phyloP scores from a whole-genome alignment of 176 grass and related monocot genomes.

The Triticum turgidum region DNA sequence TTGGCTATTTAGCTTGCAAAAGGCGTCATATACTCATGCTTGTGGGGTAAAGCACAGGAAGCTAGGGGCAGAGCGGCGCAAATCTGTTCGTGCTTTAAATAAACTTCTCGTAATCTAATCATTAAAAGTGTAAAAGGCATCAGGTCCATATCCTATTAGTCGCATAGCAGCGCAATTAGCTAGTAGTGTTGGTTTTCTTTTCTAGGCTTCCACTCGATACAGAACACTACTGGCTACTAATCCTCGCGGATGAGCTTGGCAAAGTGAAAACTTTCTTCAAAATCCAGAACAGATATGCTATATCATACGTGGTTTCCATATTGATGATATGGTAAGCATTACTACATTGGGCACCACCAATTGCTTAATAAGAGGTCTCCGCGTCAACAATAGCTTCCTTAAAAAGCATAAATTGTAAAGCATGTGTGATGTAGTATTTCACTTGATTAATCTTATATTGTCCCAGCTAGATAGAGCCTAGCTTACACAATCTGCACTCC shows the following conservation, averaged over 20 bases:
- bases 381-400: background rate
- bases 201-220: background rate
- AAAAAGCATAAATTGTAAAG: background rate
- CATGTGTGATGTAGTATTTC: background rate
- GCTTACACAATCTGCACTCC: background rate
- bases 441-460: background rate
- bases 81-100: constrained; percentile 32
- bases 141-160: background rate
- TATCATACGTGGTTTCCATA: constrained; percentile 5
- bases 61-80: constrained; percentile 19
- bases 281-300: constrained; percentile 8
- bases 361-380: background rate
- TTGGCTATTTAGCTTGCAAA: background rate
- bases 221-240: background rate
- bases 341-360: background rate
- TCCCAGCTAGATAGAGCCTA: background rate
- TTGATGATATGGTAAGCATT: background rate
- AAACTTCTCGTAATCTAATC: constrained; percentile 38
- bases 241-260: background rate
- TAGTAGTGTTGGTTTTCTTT: background rate
- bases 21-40: background rate
- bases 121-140: background rate
- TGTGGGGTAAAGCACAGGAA: constrained; percentile 31
- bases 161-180: background rate
- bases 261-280: background rate